Conservation (phyloP, 2,329 filamentous ascomycete species). For the Penicillium rolfsii region DNA sequence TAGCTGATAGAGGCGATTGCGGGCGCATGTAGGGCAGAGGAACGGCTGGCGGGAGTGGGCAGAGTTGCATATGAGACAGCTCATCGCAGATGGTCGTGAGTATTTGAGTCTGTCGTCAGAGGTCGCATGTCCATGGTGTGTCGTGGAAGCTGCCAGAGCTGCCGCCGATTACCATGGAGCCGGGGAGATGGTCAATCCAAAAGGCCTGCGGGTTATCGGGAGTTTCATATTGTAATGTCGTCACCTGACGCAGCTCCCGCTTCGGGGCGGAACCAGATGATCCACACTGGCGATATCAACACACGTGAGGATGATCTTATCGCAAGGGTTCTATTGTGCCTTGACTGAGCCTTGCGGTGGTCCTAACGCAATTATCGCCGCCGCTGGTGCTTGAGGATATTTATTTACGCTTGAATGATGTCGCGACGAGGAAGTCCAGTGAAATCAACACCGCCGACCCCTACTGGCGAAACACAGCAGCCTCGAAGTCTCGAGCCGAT, state of each 20-base stretch:
- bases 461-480: conserved; percentile 9
- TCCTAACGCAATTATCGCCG: background rate
- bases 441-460: background rate
- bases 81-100: conserved; percentile 54
- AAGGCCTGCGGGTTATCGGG: conserved; percentile 9
- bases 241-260: conserved; percentile 27
- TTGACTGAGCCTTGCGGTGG: background rate
- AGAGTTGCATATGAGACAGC: conserved; percentile 68
- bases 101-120: conserved; percentile 19
- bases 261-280: conserved; percentile 9
- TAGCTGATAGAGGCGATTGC: conserved; percentile 67
- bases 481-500: conserved; percentile 15
- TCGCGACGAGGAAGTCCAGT: conserved; percentile 1
- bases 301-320: conserved; percentile 3
- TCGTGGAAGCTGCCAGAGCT: conserved; percentile 26
- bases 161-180: conserved; percentile 21
- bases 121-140: conserved; percentile 31
- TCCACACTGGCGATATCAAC: conserved; percentile 7
- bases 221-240: conserved; percentile 24
- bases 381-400: background rate
- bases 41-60: conserved; percentile 63
- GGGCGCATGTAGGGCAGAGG: conserved; percentile 70
- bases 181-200: background rate
- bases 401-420: background rate
- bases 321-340: background rate